Conservation (phyloP, 495 filamentous ascomycete genomes). For the Hyaloscypha variabilis region DNA sequence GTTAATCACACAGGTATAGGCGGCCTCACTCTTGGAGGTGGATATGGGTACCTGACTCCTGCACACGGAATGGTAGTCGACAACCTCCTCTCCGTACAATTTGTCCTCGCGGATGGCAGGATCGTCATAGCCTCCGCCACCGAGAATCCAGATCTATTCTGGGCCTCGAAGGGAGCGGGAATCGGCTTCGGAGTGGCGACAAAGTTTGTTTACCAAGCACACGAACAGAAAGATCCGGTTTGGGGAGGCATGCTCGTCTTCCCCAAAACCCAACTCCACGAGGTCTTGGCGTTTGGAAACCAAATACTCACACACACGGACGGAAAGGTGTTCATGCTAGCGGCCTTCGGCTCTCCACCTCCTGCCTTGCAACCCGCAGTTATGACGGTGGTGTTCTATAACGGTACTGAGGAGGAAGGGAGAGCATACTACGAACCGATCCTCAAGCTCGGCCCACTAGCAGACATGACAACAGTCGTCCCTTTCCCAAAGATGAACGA, state of each 20-base stretch:
- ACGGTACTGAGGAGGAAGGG: slow-evolving; percentile 49
- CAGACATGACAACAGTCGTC: slow-evolving; percentile 42
- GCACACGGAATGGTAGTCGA: slow-evolving; percentile 68
- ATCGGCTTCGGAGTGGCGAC: slow-evolving; percentile 66
- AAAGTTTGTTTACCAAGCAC: slow-evolving; percentile 54
- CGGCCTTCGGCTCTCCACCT: slow-evolving; percentile 24
- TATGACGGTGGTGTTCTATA: slow-evolving; percentile 44
- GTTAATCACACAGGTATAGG: slow-evolving; percentile 63
- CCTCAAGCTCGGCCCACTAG: slow-evolving; percentile 39
- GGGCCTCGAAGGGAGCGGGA: slow-evolving; percentile 61
- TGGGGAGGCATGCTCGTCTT: slow-evolving; percentile 53
- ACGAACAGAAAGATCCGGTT: slow-evolving; percentile 38
- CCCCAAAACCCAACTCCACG: slow-evolving; percentile 40
- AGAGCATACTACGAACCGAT: slow-evolving; percentile 42
- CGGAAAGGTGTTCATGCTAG: slow-evolving; percentile 51
- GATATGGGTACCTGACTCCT: slow-evolving; percentile 56
- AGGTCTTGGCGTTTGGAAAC: slow-evolving; percentile 47
- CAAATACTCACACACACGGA: slow-evolving; percentile 18
- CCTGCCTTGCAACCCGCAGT: slow-evolving; percentile 38
- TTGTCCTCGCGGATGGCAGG: slow-evolving; percentile 50
- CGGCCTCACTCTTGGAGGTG: slow-evolving; percentile 60
- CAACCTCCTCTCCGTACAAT: slow-evolving; percentile 58
- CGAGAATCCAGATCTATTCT: slow-evolving; percentile 28
- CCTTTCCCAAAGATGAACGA: slow-evolving; percentile 45
- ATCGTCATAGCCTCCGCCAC: slow-evolving; percentile 17